Conservation (phyloP, 78 protist genomes). For the Dictyostelium capitatum region DNA sequence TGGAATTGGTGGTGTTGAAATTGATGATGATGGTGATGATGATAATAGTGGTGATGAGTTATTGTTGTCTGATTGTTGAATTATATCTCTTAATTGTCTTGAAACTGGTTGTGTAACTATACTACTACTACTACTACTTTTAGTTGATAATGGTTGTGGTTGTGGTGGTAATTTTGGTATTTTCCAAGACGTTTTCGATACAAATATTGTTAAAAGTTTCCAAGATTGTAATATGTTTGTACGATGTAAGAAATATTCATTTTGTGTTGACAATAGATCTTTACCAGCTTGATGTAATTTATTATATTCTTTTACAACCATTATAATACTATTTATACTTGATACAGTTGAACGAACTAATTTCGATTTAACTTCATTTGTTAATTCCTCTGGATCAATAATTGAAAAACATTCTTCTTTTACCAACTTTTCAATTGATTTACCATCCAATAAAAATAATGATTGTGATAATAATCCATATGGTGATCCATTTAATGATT, state of each 20-base stretch:
- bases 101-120: not conserved
- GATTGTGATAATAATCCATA: not conserved
- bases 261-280: slow-evolving; percentile 3
- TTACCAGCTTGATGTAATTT: slow-evolving; percentile 16
- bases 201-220: slow-evolving; percentile 4
- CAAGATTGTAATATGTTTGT: slow-evolving; percentile 37
- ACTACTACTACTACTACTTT: slow-evolving; percentile 13
- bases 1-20: not conserved
- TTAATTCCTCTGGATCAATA: slow-evolving; percentile 8
- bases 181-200: slow-evolving; percentile 25
- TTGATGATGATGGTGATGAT: slow-evolving; percentile 20
- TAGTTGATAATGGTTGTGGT: not conserved
- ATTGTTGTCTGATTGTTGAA: not conserved
- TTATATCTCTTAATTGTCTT: not conserved
- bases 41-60: not conserved
- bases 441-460: slow-evolving; percentile 5
- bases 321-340: slow-evolving; percentile 20
- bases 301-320: slow-evolving; percentile 20
- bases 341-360: not conserved
- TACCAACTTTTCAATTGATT: not conserved
- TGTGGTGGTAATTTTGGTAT: slow-evolving; percentile 35
- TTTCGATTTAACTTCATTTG: not conserved
- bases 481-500: not conserved
- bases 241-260: slow-evolving; percentile 38
- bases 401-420: slow-evolving; percentile 21